Conservation (phyloP, 768 basidiomycete species). For the Agaricus subrufescens region DNA sequence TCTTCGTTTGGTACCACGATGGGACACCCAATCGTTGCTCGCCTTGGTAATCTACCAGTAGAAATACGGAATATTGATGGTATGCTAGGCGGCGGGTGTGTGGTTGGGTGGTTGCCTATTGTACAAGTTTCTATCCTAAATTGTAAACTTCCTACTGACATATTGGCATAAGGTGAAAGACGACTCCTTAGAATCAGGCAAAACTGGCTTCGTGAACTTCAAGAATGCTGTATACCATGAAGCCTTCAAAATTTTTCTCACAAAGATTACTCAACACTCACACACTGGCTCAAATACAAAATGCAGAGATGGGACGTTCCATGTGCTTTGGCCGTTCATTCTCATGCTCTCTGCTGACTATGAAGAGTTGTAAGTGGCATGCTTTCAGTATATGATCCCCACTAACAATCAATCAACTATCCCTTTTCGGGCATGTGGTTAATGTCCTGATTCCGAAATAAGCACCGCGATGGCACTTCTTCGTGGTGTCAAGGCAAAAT, state of each 20-base stretch:
- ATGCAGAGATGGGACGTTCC: constrained; percentile 17
- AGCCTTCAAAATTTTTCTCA: constrained; percentile 26
- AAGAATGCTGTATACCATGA: constrained; percentile 35
- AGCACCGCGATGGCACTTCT: constrained; percentile 33
- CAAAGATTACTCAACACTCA: constrained; percentile 13
- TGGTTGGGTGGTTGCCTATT: constrained; percentile 35
- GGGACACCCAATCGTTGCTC: constrained; percentile 30
- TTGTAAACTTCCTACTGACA: no score
- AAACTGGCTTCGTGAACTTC: constrained; percentile 24
- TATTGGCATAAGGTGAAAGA: constrained; percentile 25
- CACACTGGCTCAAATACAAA: constrained; percentile 8
- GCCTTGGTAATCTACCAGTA: constrained; percentile 24
- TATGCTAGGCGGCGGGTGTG: constrained; percentile 22
- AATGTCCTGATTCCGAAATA: no score
- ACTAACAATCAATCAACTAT: no score
- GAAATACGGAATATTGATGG: constrained; percentile 26
- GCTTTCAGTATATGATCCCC: no score
- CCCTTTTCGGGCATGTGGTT: no score
- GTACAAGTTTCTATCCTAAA: constrained; percentile 19
- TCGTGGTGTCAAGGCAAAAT: constrained; percentile 19
- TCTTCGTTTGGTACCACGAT: constrained; percentile 31
- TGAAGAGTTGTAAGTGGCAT: constrained; percentile 41
- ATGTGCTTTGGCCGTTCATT: constrained; percentile 29
- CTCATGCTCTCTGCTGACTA: constrained; percentile 37
- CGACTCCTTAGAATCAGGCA: constrained; percentile 20